Percentiles rank a stretch among this genome's conserved stretches.
Conservation (phyloP, 148 eudicot species). For the Drosera capensis region DNA sequence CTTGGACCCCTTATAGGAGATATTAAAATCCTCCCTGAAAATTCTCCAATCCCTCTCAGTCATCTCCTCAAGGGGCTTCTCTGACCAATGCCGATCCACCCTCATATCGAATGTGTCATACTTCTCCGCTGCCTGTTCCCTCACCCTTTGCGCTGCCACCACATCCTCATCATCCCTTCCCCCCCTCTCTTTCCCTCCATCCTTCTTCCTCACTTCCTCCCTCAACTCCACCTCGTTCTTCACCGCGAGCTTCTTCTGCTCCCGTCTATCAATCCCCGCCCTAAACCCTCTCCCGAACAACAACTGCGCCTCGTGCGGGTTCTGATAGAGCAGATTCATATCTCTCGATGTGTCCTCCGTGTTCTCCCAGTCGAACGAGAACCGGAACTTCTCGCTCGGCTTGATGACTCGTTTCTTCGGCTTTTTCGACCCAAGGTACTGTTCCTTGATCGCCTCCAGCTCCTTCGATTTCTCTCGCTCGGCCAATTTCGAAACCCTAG, state of each 20-base stretch:
- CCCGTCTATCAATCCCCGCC: conserved; percentile 33
- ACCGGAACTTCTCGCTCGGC: conserved; percentile 70
- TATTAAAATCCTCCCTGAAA: conserved; percentile 67
- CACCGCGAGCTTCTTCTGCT: conserved; percentile 32
- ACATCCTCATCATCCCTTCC: too few relatives aligned
- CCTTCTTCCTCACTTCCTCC: conserved; percentile 26
- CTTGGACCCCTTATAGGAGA: conserved; percentile 69
- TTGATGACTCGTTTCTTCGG: conserved; percentile 74
- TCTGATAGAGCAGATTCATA: conserved; percentile 51
- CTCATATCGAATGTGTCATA: conserved; percentile 54
- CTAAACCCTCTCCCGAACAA: conserved; percentile 34
- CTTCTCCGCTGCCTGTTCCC: conserved; percentile 45
- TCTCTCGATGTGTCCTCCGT: conserved; percentile 70
- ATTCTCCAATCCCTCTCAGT: conserved; percentile 86
- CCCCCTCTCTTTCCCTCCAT: conserved; percentile 22
- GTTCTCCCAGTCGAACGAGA: conserved; percentile 67
- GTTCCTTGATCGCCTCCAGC: conserved; percentile 63
- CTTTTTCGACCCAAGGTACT: conserved; percentile 63
- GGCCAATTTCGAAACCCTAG: conserved; percentile 49
- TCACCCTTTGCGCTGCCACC: conserved; percentile 33
- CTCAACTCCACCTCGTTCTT: conserved; percentile 27
- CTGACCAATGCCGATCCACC: conserved; percentile 52
- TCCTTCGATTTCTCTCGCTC: conserved; percentile 69
- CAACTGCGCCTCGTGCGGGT: conserved; percentile 59
- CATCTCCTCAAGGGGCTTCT: conserved; percentile 50